Conservation (phyloP, 345 rosid genomes). For the Erucastrum elatum region DNA sequence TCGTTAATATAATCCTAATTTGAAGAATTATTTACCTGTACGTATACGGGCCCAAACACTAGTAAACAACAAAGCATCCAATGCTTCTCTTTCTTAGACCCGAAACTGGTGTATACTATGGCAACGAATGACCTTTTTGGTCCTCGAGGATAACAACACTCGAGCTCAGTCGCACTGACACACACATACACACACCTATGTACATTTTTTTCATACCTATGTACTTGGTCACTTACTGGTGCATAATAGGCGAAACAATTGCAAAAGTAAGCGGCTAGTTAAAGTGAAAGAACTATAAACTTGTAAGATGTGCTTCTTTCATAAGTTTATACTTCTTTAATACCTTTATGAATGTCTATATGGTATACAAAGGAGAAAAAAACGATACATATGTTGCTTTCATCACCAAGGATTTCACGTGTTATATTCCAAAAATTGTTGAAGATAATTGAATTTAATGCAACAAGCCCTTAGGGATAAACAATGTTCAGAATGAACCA, state of each 20-base stretch:
- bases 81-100: slow-evolving; percentile 20
- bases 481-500: slow-evolving; percentile 1
- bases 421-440: not conserved
- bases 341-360: not conserved
- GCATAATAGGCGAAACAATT: not conserved
- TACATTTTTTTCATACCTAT: not conserved
- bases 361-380: not conserved
- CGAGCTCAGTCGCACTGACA: not conserved
- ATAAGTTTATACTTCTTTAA: not conserved
- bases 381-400: not conserved
- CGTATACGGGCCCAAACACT: no score
- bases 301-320: not conserved
- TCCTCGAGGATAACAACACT: slow-evolving; percentile 2
- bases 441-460: slow-evolving; percentile 9
- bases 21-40: no score
- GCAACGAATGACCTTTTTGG: slow-evolving; percentile 9
- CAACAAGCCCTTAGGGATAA: not conserved
- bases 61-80: slow-evolving; percentile 25
- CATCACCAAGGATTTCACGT: slow-evolving; percentile 14
- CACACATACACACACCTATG: not conserved
- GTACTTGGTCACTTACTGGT: not conserved
- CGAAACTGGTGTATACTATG: slow-evolving; percentile 3
- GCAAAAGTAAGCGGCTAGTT: not conserved
- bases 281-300: not conserved
- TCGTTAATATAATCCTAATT: no score